Evolutionary conservation across 441 rosid genomes (phyloP).

Genomic region (Jatropha multifida): DNA sequence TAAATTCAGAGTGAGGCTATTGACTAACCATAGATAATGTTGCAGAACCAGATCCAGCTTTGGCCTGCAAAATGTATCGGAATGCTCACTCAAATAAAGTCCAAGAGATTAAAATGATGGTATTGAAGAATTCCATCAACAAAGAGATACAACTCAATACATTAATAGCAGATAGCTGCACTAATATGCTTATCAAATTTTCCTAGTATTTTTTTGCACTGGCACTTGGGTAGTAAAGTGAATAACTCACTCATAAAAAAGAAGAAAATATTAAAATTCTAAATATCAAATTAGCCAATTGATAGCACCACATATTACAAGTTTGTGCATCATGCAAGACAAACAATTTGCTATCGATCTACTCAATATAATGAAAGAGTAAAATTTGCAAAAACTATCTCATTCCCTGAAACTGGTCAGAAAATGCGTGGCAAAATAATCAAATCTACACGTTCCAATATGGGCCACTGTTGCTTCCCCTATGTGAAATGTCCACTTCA

Average conservation of each 20-base stretch:
- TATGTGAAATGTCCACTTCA: no score
- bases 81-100: background rate
- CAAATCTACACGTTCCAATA: no score
- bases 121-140: background rate
- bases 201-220: background rate
- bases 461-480: no score
- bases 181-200: background rate
- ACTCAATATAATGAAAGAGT: no score
- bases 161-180: background rate
- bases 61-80: constrained; percentile 54
- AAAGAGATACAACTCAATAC: background rate
- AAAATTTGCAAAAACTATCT: no score
- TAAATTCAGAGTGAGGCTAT: background rate
- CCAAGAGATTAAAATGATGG: background rate
- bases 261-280: no score
- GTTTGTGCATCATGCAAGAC: background rate
- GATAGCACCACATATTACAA: background rate
- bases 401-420: no score
- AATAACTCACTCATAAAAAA: background rate
- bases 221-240: background rate
- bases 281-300: no score
- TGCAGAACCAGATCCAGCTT: constrained; percentile 97
- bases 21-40: constrained; percentile 85
- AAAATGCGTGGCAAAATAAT: no score
- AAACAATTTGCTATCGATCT: background rate